A percentile compares a stretch with the other conserved stretches of the same genome.
Evolutionary conservation across 805 yeast genomes (phyloP).

Genomic region (Barnettozyma sucrosica): DNA sequence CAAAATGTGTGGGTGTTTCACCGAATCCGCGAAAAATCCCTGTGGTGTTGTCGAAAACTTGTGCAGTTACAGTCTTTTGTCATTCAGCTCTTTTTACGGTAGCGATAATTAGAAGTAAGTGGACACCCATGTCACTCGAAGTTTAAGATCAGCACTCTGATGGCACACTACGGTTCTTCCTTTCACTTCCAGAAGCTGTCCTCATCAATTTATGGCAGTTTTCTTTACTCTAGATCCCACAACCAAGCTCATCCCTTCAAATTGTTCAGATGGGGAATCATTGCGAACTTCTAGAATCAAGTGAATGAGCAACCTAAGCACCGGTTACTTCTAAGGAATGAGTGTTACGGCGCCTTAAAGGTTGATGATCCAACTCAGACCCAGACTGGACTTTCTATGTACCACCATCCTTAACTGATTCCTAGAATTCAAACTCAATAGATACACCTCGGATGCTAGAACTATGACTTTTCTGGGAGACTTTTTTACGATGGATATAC

Average conservation of each 20-base stretch:
- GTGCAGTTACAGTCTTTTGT: slow-evolving; percentile 1
- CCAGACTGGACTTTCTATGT: too few species aligned
- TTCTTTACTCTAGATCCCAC: too few species aligned
- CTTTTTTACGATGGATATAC: background rate
- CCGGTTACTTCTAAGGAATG: too few species aligned
- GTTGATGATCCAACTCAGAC: too few species aligned
- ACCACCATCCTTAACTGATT: too few species aligned
- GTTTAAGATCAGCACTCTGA: background rate
- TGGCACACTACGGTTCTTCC: background rate
- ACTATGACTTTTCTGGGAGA: background rate
- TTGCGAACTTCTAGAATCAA: too few species aligned
- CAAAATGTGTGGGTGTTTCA: slow-evolving; percentile 1
- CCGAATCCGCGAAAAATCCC: background rate
- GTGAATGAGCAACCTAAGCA: too few species aligned
- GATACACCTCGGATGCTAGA: background rate
- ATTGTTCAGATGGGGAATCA: too few species aligned
- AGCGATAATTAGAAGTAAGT: slow-evolving; percentile 5
- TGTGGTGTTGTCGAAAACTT: slow-evolving; percentile 1
- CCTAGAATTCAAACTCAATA: background rate
- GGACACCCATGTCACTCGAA: background rate
- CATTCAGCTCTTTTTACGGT: slow-evolving; percentile 1
- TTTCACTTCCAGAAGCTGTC: background rate
- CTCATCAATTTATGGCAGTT: background rate
- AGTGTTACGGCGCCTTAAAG: too few species aligned
- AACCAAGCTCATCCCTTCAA: too few species aligned